Percentiles rank a stretch among this genome's conserved stretches.
Evolutionary conservation across 1,139 yeast genomes (phyloP).

Genomic region (Hemisphaericaspora lyxosophila): DNA sequence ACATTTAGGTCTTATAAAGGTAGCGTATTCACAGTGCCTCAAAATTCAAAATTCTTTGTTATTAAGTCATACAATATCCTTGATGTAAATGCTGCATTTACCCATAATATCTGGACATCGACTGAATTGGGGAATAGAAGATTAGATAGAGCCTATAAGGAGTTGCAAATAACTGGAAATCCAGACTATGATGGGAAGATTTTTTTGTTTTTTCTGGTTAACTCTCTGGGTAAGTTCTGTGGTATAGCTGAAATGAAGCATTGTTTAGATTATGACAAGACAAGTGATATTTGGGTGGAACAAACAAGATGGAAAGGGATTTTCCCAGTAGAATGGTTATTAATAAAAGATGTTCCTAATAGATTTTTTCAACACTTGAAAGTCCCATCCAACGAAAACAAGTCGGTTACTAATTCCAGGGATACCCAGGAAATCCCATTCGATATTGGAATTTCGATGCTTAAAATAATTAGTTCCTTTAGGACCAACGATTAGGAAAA

Average conservation of each 20-base stretch:
- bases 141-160: constrained; percentile 31
- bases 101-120: constrained; percentile 57
- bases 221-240: constrained; percentile 59
- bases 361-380: constrained; percentile 43
- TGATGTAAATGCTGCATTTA: constrained; percentile 51
- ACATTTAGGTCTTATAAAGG: constrained; percentile 26
- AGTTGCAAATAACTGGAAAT: constrained; percentile 16
- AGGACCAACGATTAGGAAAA: constrained; percentile 16
- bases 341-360: constrained; percentile 52
- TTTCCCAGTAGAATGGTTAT: constrained; percentile 54
- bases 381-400: constrained; percentile 46
- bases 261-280: constrained; percentile 32
- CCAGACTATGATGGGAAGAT: constrained; percentile 26
- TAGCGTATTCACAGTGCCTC: constrained; percentile 16
- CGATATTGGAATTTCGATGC: constrained; percentile 48
- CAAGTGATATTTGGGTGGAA: constrained; percentile 51
- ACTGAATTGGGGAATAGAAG: constrained; percentile 57
- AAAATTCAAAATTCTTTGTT: constrained; percentile 47
- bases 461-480: constrained; percentile 41
- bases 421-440: constrained; percentile 56
- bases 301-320: constrained; percentile 50
- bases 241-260: constrained; percentile 61
- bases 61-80: constrained; percentile 52
- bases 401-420: constrained; percentile 58
- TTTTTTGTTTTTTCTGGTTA: constrained; percentile 57